phyloP scores from a whole-genome alignment of 495 filamentous ascomycete genomes.

The Choiromyces venosus region DNA sequence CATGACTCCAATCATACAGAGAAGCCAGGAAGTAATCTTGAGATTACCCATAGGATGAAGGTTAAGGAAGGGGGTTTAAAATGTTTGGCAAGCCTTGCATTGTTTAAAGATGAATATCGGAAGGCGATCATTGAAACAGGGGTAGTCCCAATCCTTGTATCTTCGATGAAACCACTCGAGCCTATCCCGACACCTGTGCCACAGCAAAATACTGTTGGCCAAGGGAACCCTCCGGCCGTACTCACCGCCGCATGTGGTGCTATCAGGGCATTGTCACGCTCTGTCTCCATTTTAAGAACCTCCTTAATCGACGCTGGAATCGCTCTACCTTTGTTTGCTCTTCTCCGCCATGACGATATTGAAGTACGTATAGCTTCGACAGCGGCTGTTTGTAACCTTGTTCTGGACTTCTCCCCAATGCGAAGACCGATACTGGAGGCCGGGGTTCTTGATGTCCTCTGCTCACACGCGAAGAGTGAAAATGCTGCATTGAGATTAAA shows the following conservation, averaged over 20 bases:
- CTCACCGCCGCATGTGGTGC: slow-evolving; percentile 80
- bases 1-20: slow-evolving; percentile 27
- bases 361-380: slow-evolving; percentile 83
- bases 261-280: slow-evolving; percentile 70
- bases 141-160: slow-evolving; percentile 71
- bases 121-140: slow-evolving; percentile 78
- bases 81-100: slow-evolving; percentile 69
- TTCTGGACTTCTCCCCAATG: slow-evolving; percentile 85
- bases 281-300: slow-evolving; percentile 75
- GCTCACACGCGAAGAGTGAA: slow-evolving; percentile 73
- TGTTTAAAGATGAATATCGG: slow-evolving; percentile 76
- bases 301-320: slow-evolving; percentile 79
- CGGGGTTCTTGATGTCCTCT: slow-evolving; percentile 71
- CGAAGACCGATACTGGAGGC: slow-evolving; percentile 68
- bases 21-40: slow-evolving; percentile 23
- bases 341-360: slow-evolving; percentile 68
- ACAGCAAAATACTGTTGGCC: slow-evolving; percentile 25
- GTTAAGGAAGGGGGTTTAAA: slow-evolving; percentile 72
- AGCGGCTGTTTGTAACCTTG: slow-evolving; percentile 72
- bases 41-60: slow-evolving; percentile 62
- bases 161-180: slow-evolving; percentile 62
- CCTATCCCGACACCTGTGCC: slow-evolving; percentile 22
- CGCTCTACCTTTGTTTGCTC: slow-evolving; percentile 67
- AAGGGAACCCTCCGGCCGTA: slow-evolving; percentile 56
- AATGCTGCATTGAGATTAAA: slow-evolving; percentile 68